phyloP scores from a whole-genome alignment of 345 rosid species.

The Lepidium aucheri region DNA sequence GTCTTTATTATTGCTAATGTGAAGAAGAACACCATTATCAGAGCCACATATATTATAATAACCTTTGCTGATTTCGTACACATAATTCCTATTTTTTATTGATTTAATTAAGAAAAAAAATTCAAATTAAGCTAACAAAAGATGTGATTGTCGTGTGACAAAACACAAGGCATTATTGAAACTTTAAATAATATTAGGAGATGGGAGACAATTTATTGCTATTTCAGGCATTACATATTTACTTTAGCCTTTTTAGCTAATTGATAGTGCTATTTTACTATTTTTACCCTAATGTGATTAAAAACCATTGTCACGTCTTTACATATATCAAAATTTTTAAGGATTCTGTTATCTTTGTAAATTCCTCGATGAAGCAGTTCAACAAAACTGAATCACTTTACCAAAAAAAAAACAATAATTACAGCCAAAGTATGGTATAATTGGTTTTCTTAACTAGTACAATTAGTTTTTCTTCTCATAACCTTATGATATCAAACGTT shows the following conservation, averaged over 20 bases:
- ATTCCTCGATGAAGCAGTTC: not conserved
- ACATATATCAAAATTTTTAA: not conserved
- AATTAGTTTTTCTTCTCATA: too few species aligned
- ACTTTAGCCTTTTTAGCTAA: too few species aligned
- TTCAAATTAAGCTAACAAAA: not conserved
- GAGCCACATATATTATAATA: not conserved
- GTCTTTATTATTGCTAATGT: constrained; percentile 14
- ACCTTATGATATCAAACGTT: too few species aligned
- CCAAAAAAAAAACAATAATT: too few species aligned
- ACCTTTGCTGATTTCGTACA: not conserved
- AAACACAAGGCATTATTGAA: too few species aligned
- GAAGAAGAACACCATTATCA: constrained; percentile 3
- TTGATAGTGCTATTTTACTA: not conserved
- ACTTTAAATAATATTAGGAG: too few species aligned
- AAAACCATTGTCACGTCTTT: not conserved
- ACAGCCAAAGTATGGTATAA: too few species aligned
- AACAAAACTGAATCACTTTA: too few species aligned
- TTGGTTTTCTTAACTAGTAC: too few species aligned
- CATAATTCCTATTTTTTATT: not conserved
- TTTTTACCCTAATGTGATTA: not conserved
- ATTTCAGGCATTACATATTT: too few species aligned
- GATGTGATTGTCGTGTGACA: not conserved
- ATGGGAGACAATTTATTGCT: too few species aligned
- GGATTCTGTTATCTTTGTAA: not conserved
- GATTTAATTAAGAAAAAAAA: not conserved